phyloP scores from a whole-genome alignment of 805 yeast genomes.

The Pichia californica region DNA sequence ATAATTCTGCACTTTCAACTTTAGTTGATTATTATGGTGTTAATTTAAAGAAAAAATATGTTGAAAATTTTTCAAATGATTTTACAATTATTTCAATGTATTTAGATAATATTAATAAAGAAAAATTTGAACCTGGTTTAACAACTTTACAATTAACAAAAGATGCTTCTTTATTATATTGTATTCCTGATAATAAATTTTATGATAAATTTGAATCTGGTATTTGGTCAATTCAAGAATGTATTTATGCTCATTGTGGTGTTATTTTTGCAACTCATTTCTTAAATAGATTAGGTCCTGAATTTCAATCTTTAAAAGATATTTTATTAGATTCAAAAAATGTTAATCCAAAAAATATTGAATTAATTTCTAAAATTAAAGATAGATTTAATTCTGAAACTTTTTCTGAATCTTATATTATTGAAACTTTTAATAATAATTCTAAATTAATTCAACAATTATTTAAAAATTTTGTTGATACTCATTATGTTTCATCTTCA shows the following conservation, averaged over 20 bases:
- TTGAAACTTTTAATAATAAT: conserved; percentile 66
- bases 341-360: conserved; percentile 56
- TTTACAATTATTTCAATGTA: conserved; percentile 82
- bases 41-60: conserved; percentile 79
- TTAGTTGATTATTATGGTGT: conserved; percentile 86
- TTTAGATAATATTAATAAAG: conserved; percentile 55
- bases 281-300: conserved; percentile 89
- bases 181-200: conserved; percentile 84
- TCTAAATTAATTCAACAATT: conserved; percentile 70
- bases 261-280: conserved; percentile 90
- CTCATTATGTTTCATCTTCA: conserved; percentile 70
- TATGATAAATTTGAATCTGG: conserved; percentile 65
- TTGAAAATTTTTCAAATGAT: conserved; percentile 90
- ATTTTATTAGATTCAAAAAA: conserved; percentile 52
- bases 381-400: conserved; percentile 90
- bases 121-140: conserved; percentile 31
- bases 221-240: conserved; percentile 85
- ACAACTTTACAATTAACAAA: conserved; percentile 85
- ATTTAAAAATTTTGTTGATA: conserved; percentile 86
- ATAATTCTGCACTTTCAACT: conserved; percentile 79
- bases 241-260: conserved; percentile 90
- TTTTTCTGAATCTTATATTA: conserved; percentile 77
- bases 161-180: conserved; percentile 88
- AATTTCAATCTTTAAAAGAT: conserved; percentile 62
- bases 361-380: conserved; percentile 72